Base-by-base conservation (phyloP, 768 basidiomycete genomes). In the Rhodosporidiobolus sp. region DNA sequence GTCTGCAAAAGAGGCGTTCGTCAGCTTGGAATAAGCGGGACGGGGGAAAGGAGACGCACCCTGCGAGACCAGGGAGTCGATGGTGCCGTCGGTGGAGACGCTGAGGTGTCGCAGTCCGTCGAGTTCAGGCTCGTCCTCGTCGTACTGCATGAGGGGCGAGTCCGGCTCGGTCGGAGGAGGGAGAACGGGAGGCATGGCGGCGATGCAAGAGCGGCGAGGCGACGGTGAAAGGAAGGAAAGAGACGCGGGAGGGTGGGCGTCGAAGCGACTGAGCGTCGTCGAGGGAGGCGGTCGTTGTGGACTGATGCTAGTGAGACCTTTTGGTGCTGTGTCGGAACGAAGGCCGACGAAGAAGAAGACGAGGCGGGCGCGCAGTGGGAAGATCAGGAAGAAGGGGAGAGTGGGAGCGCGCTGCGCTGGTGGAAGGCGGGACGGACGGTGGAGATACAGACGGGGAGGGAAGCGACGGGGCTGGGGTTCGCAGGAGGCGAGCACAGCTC, bases 1-100 rank as follows among this genome's bases (percentile, higher is more conserved):
- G 60, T 73, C 72, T 73, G 63, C 12, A 32, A 48, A 10, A 3
- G 2, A 2, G n/a, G 12, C 3, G 32, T 22, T 4, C 11, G 52
- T 34, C 10, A 61, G 50, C 8, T 6, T 16, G 35, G 30, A 32
- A 26, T 3, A 11, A n/a, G 35, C 1, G 7, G n/a, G 26, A n/a
- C 14, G 10, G 3, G 11, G 24, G 28, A 26, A 16, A 20, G 2
- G 34, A 16, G 48, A 46, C 46, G 26, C 30, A 65, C 72, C 52
- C 45, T 28, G 63, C 67, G 63, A 73, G 72, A 69, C 32, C 20
- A 62, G 11, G 46, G 67, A 61, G 32, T 73, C 72, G 46, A 73
- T 65, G 17, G 72, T 73, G 11, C 72, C 72, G 43, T 73, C 72
- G 12, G 63, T 73, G 28, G 72, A 73, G 22, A 73, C 67, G 59